phyloP scores from a whole-genome alignment of 768 basidiomycete genomes.

The Dacryopinax spathularia region DNA sequence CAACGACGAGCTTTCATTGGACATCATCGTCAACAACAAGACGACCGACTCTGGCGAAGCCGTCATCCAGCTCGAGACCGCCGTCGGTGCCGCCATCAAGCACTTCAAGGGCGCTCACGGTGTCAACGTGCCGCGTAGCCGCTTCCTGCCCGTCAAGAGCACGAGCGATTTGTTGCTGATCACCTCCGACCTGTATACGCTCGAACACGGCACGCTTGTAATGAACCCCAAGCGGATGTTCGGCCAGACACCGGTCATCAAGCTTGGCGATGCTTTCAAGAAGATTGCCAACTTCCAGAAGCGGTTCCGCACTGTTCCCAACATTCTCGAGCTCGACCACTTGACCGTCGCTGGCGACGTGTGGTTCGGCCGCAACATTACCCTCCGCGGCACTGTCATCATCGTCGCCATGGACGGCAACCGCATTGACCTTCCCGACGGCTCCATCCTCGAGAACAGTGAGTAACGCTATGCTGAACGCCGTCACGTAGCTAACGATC shows the following conservation, averaged over 20 bases:
- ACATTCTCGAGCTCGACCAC: conserved; percentile 83
- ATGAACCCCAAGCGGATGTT: conserved; percentile 77
- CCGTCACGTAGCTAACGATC: conserved; percentile 5
- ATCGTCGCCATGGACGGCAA: conserved; percentile 72
- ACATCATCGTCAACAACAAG: conserved; percentile 91
- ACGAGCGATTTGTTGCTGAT: conserved; percentile 80
- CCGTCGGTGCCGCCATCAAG: conserved; percentile 87
- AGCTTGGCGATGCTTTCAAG: conserved; percentile 94
- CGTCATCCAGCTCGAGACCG: conserved; percentile 77
- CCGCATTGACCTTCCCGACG: conserved; percentile 71
- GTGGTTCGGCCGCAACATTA: conserved; percentile 75
- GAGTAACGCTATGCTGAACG: conserved; percentile 17
- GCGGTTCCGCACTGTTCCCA: conserved; percentile 88
- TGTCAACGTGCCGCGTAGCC: conserved; percentile 85
- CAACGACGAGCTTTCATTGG: conserved; percentile 68
- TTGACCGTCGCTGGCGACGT: conserved; percentile 88
- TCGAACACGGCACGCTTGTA: conserved; percentile 74
- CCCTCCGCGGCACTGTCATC: conserved; percentile 80
- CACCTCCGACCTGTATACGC: conserved; percentile 84
- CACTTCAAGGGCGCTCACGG: conserved; percentile 85
- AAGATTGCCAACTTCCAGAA: conserved; percentile 61
- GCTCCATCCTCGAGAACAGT: conserved; percentile 65
- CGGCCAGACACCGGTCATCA: conserved; percentile 75
- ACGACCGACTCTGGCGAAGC: conserved; percentile 71
- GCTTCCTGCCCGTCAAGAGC: conserved; percentile 79